Evolutionary conservation across 495 filamentous ascomycete genomes (phyloP).

Genomic region (Bryoglossum gracile): DNA sequence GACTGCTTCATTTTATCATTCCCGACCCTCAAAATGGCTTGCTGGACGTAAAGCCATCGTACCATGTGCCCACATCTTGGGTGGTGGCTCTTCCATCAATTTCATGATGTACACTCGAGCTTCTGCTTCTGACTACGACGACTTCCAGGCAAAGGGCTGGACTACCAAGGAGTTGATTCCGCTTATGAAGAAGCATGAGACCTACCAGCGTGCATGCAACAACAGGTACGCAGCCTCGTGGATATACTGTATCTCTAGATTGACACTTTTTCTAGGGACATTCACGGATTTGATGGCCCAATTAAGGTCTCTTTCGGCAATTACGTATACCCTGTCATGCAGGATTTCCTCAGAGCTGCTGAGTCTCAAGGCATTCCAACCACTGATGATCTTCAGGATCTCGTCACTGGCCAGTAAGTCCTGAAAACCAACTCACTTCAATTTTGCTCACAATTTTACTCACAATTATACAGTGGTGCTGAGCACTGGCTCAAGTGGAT

Average conservation of each 20-base stretch:
- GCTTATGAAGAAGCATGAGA: conserved; percentile 79
- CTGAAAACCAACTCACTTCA: conserved; percentile 30
- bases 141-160: conserved; percentile 78
- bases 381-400: conserved; percentile 62
- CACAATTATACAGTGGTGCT: conserved; percentile 30
- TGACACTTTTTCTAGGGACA: conserved; percentile 35
- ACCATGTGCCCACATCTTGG: conserved; percentile 70
- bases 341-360: conserved; percentile 73
- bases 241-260: no score
- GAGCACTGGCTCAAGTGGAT: conserved; percentile 63
- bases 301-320: conserved; percentile 85
- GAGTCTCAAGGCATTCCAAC: conserved; percentile 71
- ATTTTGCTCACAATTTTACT: no score
- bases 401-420: conserved; percentile 49
- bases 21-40: conserved; percentile 64
- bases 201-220: conserved; percentile 69
- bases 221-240: conserved; percentile 38
- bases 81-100: conserved; percentile 75
- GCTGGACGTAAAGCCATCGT: conserved; percentile 67
- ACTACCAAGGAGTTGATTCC: conserved; percentile 70
- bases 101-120: conserved; percentile 87
- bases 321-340: conserved; percentile 62
- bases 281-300: conserved; percentile 73
- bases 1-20: conserved; percentile 80
- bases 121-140: conserved; percentile 77